These are phyloP conservation scores for Ophiostoma triangulosporum DNA, from an alignment of 2,329 filamentous ascomycete species.

Conservation along the genomic window DNA sequence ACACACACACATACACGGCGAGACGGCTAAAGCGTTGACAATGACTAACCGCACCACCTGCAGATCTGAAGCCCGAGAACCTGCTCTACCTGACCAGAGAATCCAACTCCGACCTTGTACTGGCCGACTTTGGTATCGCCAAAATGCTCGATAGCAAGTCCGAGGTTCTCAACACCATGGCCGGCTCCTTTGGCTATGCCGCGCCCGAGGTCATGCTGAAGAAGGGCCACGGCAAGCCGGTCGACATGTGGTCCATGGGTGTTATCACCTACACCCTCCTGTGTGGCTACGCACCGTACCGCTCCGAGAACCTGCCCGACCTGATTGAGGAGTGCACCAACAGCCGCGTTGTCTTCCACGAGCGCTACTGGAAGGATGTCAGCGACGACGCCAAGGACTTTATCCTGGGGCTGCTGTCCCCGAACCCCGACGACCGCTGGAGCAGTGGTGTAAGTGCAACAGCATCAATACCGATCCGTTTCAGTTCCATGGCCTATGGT, in stretches of 20 bases:
- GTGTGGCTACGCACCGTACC: conserved; percentile 96
- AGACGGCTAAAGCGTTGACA: too few species aligned
- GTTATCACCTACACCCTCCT: conserved; percentile 98
- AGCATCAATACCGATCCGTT: too few species aligned
- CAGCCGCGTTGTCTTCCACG: conserved; percentile 81
- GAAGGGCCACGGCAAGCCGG: conserved; percentile 91
- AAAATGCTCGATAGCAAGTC: conserved; percentile 90
- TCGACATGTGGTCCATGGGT: conserved; percentile 98
- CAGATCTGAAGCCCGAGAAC: conserved; percentile 97
- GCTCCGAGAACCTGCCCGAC: conserved; percentile 83
- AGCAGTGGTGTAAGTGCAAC: conserved; percentile 58
- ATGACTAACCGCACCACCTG: not conserved
- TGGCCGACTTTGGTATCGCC: conserved; percentile 96
- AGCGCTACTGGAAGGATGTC: conserved; percentile 97
- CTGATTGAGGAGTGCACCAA: conserved; percentile 88
- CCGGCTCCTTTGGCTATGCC: conserved; percentile 93
- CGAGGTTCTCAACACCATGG: conserved; percentile 94
- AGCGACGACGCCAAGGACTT: conserved; percentile 93
- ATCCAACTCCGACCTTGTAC: conserved; percentile 67
- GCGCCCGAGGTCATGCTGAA: conserved; percentile 98
- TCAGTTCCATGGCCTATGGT: too few species aligned
- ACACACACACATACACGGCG: too few species aligned
- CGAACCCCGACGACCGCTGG: conserved; percentile 61
- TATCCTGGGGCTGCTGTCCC: conserved; percentile 67
- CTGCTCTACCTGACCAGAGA: conserved; percentile 79